These are phyloP conservation scores for Barbatosphaeria neglecta DNA, from an alignment of 495 filamentous ascomycete species.

Conservation along the genomic window DNA sequence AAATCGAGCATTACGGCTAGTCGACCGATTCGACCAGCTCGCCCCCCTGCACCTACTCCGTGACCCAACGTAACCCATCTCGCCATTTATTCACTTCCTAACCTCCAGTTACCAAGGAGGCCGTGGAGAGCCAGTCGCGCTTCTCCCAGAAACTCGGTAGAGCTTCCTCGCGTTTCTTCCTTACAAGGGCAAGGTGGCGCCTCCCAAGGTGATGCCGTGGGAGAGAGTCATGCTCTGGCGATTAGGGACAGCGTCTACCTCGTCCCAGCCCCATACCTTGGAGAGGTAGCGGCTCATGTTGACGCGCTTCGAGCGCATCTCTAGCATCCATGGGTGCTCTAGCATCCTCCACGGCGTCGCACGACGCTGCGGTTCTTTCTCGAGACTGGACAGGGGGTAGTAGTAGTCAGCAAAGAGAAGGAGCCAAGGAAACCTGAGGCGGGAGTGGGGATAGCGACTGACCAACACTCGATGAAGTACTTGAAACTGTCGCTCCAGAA, in stretches of 20 bases:
- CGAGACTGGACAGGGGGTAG: constrained; percentile 48
- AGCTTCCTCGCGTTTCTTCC: too few species aligned
- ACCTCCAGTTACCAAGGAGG: too few species aligned
- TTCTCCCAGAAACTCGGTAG: too few species aligned
- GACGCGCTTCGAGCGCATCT: constrained; percentile 90
- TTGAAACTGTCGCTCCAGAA: constrained; percentile 95
- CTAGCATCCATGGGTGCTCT: constrained; percentile 96
- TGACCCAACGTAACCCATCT: too few species aligned
- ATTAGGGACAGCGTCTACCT: too few species aligned
- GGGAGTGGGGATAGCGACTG: constrained; percentile 31
- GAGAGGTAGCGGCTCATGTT: constrained; percentile 89
- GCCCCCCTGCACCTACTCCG: too few species aligned
- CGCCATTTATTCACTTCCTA: too few species aligned
- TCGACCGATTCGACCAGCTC: too few species aligned
- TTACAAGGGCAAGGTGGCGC: not conserved
- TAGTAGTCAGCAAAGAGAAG: not conserved
- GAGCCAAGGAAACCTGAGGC: too few species aligned
- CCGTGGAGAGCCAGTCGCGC: too few species aligned
- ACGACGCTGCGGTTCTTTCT: constrained; percentile 79
- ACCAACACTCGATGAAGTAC: constrained; percentile 99
- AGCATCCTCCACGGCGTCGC: constrained; percentile 97
- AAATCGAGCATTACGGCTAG: too few species aligned
- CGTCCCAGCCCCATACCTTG: constrained; percentile 92
- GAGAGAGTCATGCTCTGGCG: not conserved
- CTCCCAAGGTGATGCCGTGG: not conserved